Conservation (phyloP, 306 rosid genomes). For the Lathyrus sativus region DNA sequence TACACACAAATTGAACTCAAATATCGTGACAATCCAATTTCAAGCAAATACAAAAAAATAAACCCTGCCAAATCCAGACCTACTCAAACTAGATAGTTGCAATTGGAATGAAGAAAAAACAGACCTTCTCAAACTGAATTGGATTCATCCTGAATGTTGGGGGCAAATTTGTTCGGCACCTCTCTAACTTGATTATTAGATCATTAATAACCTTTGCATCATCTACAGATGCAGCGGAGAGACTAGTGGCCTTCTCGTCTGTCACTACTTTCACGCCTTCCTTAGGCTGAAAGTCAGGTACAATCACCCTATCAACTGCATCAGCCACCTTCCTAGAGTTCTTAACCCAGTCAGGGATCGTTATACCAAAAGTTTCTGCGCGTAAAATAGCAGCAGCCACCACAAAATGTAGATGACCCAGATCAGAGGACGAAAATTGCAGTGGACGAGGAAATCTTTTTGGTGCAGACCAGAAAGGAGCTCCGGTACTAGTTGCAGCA, state of each 20-base stretch:
- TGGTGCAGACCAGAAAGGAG: conserved; percentile 98
- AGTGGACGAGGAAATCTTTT: conserved; percentile 89
- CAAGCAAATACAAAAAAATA: conserved; percentile 17
- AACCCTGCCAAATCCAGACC: too few species aligned
- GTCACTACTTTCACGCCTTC: conserved; percentile 80
- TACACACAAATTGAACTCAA: neutral
- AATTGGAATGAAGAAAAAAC: neutral
- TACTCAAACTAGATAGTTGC: conserved; percentile 7
- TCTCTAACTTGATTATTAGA: conserved; percentile 65
- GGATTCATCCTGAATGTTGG: conserved; percentile 88
- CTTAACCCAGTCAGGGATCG: conserved; percentile 83
- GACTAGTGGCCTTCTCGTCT: conserved; percentile 84
- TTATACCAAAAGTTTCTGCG: conserved; percentile 88
- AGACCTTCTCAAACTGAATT: conserved; percentile 88
- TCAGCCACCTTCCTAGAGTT: conserved; percentile 70
- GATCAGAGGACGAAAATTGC: conserved; percentile 73
- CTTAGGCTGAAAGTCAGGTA: conserved; percentile 86
- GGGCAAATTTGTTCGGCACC: conserved; percentile 48
- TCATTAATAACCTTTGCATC: conserved; percentile 80
- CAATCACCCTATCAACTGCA: conserved; percentile 68
- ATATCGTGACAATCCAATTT: neutral
- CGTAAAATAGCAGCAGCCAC: conserved; percentile 75
- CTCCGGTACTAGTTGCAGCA: conserved; percentile 88
- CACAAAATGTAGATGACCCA: conserved; percentile 66
- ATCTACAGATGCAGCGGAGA: conserved; percentile 70